Percentiles rank a stretch among this genome's conserved stretches.
phyloP scores from a whole-genome alignment of 2,329 filamentous ascomycete species.

The Aspergillus costaricaensis region DNA sequence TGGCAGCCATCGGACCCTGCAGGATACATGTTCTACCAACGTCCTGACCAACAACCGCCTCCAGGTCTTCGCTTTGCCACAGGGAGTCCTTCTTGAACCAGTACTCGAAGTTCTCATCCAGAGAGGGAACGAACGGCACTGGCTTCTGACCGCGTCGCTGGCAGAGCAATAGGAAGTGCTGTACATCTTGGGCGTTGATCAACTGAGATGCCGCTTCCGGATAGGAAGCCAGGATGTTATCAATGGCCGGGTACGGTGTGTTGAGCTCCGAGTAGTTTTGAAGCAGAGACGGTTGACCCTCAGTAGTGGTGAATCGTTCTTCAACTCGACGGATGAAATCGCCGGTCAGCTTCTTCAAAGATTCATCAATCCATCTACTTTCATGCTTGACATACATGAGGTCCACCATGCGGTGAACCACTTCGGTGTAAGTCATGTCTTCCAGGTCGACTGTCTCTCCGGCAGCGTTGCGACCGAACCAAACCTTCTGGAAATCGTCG shows the following conservation, averaged over 20 bases:
- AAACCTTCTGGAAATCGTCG: slow-evolving; percentile 94
- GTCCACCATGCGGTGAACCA: slow-evolving; percentile 82
- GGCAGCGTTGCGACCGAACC: slow-evolving; percentile 84
- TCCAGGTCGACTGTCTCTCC: slow-evolving; percentile 84
- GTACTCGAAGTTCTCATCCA: slow-evolving; percentile 97
- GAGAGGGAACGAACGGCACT: slow-evolving; percentile 89
- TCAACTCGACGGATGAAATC: slow-evolving; percentile 97
- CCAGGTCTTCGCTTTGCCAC: slow-evolving; percentile 97
- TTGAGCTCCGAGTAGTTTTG: slow-evolving; percentile 89
- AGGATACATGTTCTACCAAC: slow-evolving; percentile 95
- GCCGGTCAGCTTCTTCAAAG: slow-evolving; percentile 78
- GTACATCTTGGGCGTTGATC: slow-evolving; percentile 97
- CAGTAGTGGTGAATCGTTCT: slow-evolving; percentile 80
- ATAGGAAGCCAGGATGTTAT: slow-evolving; percentile 78
- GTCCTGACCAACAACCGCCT: slow-evolving; percentile 93
- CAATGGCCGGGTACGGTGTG: slow-evolving; percentile 74
- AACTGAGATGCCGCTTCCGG: slow-evolving; percentile 86
- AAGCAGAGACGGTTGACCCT: slow-evolving; percentile 75
- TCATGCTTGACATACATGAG: slow-evolving; percentile 91
- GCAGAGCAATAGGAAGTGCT: slow-evolving; percentile 93
- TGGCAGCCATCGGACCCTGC: slow-evolving; percentile 89
- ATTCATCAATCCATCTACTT: slow-evolving; percentile 85
- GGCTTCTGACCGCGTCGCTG: slow-evolving; percentile 92
- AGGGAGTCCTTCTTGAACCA: slow-evolving; percentile 99
- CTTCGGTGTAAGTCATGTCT: slow-evolving; percentile 93